Base-by-base conservation (phyloP, 208 protist genomes). In the Trypanosoma theileri region DNA sequence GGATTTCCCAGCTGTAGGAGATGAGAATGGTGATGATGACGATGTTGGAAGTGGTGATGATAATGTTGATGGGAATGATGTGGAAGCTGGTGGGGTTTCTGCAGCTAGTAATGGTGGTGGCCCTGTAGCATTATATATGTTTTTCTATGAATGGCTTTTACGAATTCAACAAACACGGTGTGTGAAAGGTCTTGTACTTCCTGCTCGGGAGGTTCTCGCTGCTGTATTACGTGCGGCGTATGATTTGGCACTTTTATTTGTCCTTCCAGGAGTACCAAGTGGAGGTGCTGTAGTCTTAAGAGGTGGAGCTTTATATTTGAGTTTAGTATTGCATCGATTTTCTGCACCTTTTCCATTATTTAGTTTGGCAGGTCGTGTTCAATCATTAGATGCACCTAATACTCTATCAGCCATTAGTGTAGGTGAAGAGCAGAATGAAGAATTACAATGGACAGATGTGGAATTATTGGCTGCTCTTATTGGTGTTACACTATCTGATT, bases 401-500 rank as follows among this genome's bases (percentile, higher is more conserved):
- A 40, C 17, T 4, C 35, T 17, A 19, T n/a, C 44, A 48, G 16
- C 44, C 2, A n/a, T 17, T 1, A 48, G 1, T 48, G 9, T 12
- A 28, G 35, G 26, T 14, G 58, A 10, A 17, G 75, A 72, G 2
- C 44, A 42, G 35, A 17, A n/a, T n/a, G 78, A 79, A 11, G 82
- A 83, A 40, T 64, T 91, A 51, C 83, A 94, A 65, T 94, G 88
- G 85, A 76, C 89, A n/a, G 88, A 94, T 63, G 79, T 94, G 31
- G 83, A 94, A 73, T 53, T 87, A 3, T 75, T 82, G 42, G 69
- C 81, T 28, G 64, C 64, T 4, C 77, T 89, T 17, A 81, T 91
- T 60, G 85, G 88, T 28, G 81, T 94, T 42, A 26, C 72, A 0
- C 59, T 86, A n/a, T 76, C 80, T 1, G 85, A 86, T 59, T 91